A percentile compares a stretch with the other conserved stretches of the same genome.
Conservation (phyloP, 495 filamentous ascomycete genomes). For the Alectoria sarmentosa region DNA sequence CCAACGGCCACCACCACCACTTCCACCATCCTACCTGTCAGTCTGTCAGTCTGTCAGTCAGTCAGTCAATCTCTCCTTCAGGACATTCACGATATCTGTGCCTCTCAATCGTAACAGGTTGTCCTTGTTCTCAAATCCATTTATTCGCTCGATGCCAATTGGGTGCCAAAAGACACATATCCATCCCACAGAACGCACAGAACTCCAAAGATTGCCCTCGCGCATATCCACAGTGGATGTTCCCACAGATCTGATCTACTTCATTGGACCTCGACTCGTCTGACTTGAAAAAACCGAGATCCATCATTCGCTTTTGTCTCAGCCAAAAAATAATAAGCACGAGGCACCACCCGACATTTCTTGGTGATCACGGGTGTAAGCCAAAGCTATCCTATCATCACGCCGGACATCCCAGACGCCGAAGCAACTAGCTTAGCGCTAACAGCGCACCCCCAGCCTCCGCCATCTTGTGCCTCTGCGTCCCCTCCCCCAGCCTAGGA, state of each 20-base stretch:
- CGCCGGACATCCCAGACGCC: constrained; percentile 11
- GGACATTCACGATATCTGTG: background rate
- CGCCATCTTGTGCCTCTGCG: constrained; percentile 13
- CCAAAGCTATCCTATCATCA: constrained; percentile 19
- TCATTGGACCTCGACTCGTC: constrained; percentile 5
- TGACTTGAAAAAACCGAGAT: background rate
- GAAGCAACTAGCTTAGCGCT: constrained; percentile 15
- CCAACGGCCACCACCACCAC: constrained; percentile 3
- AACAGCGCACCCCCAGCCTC: constrained; percentile 20
- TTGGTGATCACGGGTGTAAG: constrained; percentile 12
- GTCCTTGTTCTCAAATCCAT: background rate
- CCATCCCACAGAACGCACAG: constrained; percentile 7
- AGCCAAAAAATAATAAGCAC: background rate
- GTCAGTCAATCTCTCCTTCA: background rate
- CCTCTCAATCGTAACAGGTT: background rate
- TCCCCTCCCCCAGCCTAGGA: constrained; percentile 7
- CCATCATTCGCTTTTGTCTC: background rate
- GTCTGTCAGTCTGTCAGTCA: no score
- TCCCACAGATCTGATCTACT: constrained; percentile 13
- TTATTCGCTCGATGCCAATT: constrained; percentile 14
- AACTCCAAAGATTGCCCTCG: constrained; percentile 14
- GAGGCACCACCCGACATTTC: constrained; percentile 6
- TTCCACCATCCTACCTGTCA: no score
- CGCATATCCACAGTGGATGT: constrained; percentile 13
- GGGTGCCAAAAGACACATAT: background rate